Evolutionary conservation across 345 rosid species (phyloP), one percentile per base, ranked within the genome.

Genomic region (Gossypium bickii): DNA sequence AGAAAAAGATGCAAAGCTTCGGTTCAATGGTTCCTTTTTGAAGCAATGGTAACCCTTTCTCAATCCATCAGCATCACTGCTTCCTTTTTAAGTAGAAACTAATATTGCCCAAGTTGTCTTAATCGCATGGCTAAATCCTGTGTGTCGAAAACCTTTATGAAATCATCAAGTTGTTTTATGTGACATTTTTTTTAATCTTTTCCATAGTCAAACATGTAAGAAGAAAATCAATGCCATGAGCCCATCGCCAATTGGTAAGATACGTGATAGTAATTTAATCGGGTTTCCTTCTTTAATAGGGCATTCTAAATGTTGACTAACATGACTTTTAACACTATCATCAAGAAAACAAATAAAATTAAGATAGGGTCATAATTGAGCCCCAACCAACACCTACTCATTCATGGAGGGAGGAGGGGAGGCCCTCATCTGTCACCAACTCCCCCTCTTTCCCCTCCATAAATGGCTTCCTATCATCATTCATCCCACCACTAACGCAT

Each of bases 341-440:
- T 34, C 41, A 34, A 34, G 41, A 34, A 34, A 34, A 34, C 41
- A 34, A 34, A 12, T 58, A 12, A 24, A 59, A 24, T 12, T 24
- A 59, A 59, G 41, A 24, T 59, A 24, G 64, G 64, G 41, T 12
- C 64, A 57, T 38, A 73, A 52, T 57, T 77, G 83, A 82, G 13
- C 18, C 9, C 66, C 78, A 57, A 82, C 83, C 82, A 22, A 22
- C 34, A 11, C 38, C 38, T 22, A 22, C 38, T 18, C 81, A 71
- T 67, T 76, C 70, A 76, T 68, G 48, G 49, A 64, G 41, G 41
- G 41, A 4, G 41, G 41, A 34, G 41, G 71, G 41, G 41, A 34
- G 41, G 71, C 18, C 70, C 70, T 67, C 80, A 86, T 74, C 91
- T 81, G 87, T 81, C 86, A 20, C 70, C 70, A 65, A 43, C 80